These are phyloP conservation scores for Ceratocystis variospora DNA, from an alignment of 2,329 filamentous ascomycete species.

Conservation along the genomic window DNA sequence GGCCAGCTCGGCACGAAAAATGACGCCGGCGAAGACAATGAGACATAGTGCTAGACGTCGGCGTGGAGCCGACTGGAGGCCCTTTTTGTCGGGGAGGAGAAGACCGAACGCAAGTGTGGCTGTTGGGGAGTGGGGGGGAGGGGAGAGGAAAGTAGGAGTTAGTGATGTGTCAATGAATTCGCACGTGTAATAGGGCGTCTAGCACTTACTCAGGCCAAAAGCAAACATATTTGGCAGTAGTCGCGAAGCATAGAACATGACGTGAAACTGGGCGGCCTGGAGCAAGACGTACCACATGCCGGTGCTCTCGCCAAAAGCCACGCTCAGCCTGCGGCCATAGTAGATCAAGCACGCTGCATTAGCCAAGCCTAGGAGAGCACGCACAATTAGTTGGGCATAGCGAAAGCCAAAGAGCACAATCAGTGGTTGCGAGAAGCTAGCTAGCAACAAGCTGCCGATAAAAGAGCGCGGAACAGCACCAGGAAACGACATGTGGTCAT, in stretches of 20 bases:
- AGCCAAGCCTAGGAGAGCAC: conserved; percentile 61
- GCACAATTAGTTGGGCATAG: conserved; percentile 49
- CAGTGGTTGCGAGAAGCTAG: conserved; percentile 56
- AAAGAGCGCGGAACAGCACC: conserved; percentile 88
- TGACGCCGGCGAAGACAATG: conserved; percentile 63
- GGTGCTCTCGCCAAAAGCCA: conserved; percentile 52
- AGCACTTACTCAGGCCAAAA: conserved; percentile 60
- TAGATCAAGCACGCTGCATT: conserved; percentile 57
- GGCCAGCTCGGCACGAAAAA: conserved; percentile 84
- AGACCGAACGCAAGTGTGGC: conserved; percentile 51
- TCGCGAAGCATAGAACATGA: conserved; percentile 82
- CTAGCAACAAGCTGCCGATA: conserved; percentile 63
- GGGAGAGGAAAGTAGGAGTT: not conserved
- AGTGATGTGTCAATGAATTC: not conserved
- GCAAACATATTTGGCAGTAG: conserved; percentile 96
- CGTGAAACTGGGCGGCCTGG: conserved; percentile 76
- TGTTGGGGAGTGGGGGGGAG: conserved; percentile 24
- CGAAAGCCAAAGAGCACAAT: conserved; percentile 45
- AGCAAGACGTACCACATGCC: conserved; percentile 70
- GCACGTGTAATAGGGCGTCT: not conserved
- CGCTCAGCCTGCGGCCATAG: conserved; percentile 50
- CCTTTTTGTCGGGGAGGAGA: conserved; percentile 28
- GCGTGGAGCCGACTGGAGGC: conserved; percentile 27
- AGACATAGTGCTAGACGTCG: conserved; percentile 56
- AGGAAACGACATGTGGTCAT: conserved; percentile 83